Base-by-base conservation (phyloP, 768 basidiomycete genomes). In the Leccinum disarticulatum region DNA sequence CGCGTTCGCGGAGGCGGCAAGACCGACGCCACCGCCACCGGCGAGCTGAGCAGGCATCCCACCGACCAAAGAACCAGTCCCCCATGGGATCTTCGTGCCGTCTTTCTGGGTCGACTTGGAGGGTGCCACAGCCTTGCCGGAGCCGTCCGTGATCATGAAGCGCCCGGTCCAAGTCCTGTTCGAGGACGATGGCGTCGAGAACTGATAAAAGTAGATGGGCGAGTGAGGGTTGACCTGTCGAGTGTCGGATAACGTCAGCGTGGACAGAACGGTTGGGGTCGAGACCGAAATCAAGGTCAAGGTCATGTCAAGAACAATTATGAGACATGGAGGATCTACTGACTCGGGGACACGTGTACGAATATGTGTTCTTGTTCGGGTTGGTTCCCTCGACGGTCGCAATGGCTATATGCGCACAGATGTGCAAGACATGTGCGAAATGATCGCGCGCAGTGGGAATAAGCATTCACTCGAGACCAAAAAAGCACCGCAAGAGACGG, bases 191-290 rank as follows among this genome's bases (percentile, higher is more conserved):
- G 80, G 74, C 1, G 83, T 73, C 15, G 82, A 77, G 78, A 89
- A 92, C 66, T 91, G 88, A 73, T 90, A 90, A 77, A 92, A 93
- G 77, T 91, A 93, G 63, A 92, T 85, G 38, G 83, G 68, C 2
- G 90, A 79, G 71, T 87, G 77, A 19, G 83, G 81, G 19, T 75
- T 75, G 41, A 92, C 88, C 86, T 88, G 46, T 19, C 43, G 43
- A 43, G 19, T 43, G 43, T 4, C 9, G 2, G 43, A 19, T 46
- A 19, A 46, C 10, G 43, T 46, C n/a, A 46, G 17, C n/a, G 19
- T 19, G n/a, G 13, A 10, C 41, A n/a, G n/a, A 10, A 43, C 38
- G 11, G 17, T 41, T n/a, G 41, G 17, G 17, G 17, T 41, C 17
- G 38, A 30, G 47, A 25, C 17, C 17, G 6, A 49, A 49, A 53